A percentile compares a stretch with the other conserved stretches of the same genome.
phyloP scores from a whole-genome alignment of 306 rosid genomes.

The Leucaena leucocephala region DNA sequence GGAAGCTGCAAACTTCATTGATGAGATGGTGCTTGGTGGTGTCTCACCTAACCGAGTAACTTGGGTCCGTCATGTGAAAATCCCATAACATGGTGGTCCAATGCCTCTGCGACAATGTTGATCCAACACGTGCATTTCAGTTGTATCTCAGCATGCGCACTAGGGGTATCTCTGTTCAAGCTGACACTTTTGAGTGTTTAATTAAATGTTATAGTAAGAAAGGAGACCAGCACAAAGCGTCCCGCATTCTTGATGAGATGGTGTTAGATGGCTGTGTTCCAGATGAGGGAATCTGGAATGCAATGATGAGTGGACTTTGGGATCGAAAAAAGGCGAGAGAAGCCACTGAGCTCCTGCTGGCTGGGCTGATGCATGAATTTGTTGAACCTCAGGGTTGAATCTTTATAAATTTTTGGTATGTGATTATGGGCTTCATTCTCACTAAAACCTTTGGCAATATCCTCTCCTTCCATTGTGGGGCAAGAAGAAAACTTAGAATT shows the following conservation, averaged over 20 bases:
- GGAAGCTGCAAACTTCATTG: constrained; percentile 89
- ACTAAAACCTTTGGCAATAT: constrained; percentile 22
- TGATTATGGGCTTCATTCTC: constrained; percentile 13
- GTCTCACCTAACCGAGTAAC: constrained; percentile 67
- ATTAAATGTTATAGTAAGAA: constrained; percentile 60
- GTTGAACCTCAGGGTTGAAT: constrained; percentile 45
- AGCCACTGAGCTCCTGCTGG: constrained; percentile 60
- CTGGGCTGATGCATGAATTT: constrained; percentile 49
- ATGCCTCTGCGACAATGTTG: constrained; percentile 59
- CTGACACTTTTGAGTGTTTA: constrained; percentile 54
- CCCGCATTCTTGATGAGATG: constrained; percentile 80
- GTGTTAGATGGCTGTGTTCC: constrained; percentile 75
- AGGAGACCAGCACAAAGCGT: constrained; percentile 72
- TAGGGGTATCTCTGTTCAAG: constrained; percentile 67
- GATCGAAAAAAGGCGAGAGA: constrained; percentile 68
- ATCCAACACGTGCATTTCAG: constrained; percentile 68
- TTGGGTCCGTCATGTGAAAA: constrained; percentile 75
- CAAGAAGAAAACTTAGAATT: neutral
- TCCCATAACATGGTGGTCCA: constrained; percentile 72
- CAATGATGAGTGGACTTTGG: constrained; percentile 65
- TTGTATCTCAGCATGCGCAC: constrained; percentile 75
- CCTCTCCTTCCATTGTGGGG: neutral
- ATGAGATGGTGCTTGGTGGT: constrained; percentile 84
- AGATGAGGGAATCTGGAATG: constrained; percentile 66
- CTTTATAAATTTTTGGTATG: constrained; percentile 13